These are phyloP conservation scores for Scutellaria galericulata DNA, from an alignment of 257 asterid genomes.

Conservation along the genomic window DNA sequence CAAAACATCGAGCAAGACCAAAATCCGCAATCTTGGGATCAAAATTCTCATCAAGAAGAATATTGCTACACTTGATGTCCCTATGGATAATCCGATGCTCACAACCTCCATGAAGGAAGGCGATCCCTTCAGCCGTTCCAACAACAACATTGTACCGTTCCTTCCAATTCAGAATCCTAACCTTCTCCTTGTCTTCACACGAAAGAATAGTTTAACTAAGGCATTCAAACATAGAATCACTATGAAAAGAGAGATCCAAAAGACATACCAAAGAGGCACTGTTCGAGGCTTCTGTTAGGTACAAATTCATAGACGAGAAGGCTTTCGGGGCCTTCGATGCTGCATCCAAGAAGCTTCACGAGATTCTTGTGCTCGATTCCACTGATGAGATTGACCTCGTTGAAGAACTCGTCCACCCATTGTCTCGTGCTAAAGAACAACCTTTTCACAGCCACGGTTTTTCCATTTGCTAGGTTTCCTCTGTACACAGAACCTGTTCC, in stretches of 20 bases:
- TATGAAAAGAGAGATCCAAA: not conserved
- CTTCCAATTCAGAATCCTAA: slow-evolving; percentile 67
- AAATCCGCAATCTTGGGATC: slow-evolving; percentile 84
- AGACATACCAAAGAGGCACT: slow-evolving; percentile 61
- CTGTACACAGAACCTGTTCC: slow-evolving; percentile 85
- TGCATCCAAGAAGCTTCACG: slow-evolving; percentile 92
- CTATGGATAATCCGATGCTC: slow-evolving; percentile 72
- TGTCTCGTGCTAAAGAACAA: slow-evolving; percentile 81
- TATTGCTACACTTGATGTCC: slow-evolving; percentile 86
- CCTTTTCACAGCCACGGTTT: slow-evolving; percentile 81
- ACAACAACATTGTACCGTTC: slow-evolving; percentile 67
- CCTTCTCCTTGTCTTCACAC: slow-evolving; percentile 58
- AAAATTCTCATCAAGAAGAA: slow-evolving; percentile 75
- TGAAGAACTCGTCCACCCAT: slow-evolving; percentile 97
- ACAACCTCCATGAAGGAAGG: slow-evolving; percentile 75
- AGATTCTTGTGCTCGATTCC: slow-evolving; percentile 91
- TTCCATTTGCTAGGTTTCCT: slow-evolving; percentile 71
- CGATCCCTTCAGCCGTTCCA: slow-evolving; percentile 90
- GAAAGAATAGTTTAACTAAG: not conserved
- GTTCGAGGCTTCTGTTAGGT: slow-evolving; percentile 79
- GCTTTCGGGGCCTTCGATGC: slow-evolving; percentile 97
- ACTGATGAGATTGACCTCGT: slow-evolving; percentile 78
- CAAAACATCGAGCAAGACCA: slow-evolving; percentile 83
- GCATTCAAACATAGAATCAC: not conserved
- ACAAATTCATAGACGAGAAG: slow-evolving; percentile 80